Percentiles rank a stretch among this genome's conserved stretches.
Conservation (phyloP, 2,329 filamentous ascomycete genomes). For the Phaeoacremonium minimum region DNA sequence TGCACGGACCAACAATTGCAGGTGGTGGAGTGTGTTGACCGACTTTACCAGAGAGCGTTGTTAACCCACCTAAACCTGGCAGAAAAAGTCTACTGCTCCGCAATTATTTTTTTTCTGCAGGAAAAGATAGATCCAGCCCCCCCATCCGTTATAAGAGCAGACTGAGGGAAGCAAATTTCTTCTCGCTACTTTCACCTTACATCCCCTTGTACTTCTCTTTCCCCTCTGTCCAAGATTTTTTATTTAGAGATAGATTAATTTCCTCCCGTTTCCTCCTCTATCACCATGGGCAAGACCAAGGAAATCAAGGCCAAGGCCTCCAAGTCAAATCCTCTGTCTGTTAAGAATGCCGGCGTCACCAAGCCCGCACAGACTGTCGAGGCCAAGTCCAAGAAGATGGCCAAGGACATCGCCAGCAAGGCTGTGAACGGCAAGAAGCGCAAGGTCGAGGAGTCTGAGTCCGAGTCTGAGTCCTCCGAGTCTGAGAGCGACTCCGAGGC, state of each 20-base stretch:
- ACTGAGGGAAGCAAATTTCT: too few relatives aligned
- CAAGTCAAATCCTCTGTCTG: constrained; percentile 49
- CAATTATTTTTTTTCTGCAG: too few relatives aligned
- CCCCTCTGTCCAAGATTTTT: constrained; percentile 7
- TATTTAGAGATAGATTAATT: constrained; percentile 3
- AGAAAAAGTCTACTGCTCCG: too few relatives aligned
- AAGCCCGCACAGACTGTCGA: constrained; percentile 64
- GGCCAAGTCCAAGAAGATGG: constrained; percentile 62
- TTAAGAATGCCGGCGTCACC: constrained; percentile 64
- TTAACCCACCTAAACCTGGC: too few relatives aligned
- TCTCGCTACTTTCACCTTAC: too few relatives aligned
- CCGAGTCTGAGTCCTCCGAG: constrained; percentile 27
- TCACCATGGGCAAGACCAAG: constrained; percentile 64
- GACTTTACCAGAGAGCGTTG: too few relatives aligned
- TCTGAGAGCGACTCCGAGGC: constrained; percentile 22
- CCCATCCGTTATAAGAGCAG: constrained; percentile 9
- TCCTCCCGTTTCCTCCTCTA: too few relatives aligned
- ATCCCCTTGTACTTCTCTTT: constrained; percentile 10
- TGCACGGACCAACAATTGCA: too few relatives aligned
- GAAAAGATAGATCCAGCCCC: too few relatives aligned
- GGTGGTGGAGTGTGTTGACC: too few relatives aligned
- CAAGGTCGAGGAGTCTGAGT: constrained; percentile 36
- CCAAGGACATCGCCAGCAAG: constrained; percentile 55
- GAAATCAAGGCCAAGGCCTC: constrained; percentile 49
- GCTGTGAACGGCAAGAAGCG: constrained; percentile 38